These are phyloP conservation scores for Colletotrichum caudatum DNA, from an alignment of 2,329 filamentous ascomycete species.

Conservation along the genomic window DNA sequence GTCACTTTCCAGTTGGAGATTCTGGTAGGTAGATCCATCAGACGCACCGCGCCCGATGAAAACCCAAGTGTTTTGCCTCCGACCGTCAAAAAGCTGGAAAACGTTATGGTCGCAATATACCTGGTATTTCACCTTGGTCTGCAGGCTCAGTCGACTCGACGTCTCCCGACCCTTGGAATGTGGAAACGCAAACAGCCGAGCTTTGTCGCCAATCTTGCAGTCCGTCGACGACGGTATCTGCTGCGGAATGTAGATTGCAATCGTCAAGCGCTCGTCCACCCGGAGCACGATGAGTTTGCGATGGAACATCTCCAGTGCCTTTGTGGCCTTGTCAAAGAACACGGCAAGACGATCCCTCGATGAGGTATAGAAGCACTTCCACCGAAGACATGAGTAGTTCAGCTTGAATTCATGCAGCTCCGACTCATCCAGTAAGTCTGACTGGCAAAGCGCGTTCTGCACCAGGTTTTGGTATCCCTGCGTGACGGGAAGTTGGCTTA, in stretches of 20 bases:
- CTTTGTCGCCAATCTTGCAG: constrained; percentile 49
- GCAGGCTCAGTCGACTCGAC: constrained; percentile 49
- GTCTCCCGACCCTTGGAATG: constrained; percentile 52
- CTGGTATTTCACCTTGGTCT: constrained; percentile 53
- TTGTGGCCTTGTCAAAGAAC: too few species aligned
- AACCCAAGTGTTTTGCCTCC: too few species aligned
- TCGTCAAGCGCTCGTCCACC: constrained; percentile 52
- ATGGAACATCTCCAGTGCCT: constrained; percentile 51
- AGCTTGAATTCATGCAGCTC: constrained; percentile 51
- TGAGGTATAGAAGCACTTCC: too few species aligned
- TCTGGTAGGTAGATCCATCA: too few species aligned
- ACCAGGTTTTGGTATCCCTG: constrained; percentile 47
- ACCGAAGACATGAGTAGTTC: constrained; percentile 42
- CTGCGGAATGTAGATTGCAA: constrained; percentile 55
- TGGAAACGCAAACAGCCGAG: constrained; percentile 54
- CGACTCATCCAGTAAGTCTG: constrained; percentile 47
- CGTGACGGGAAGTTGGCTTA: constrained; percentile 49
- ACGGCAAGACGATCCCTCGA: too few species aligned
- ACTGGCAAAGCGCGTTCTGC: constrained; percentile 53
- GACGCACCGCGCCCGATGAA: too few species aligned
- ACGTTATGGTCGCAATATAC: too few species aligned
- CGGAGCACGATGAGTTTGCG: constrained; percentile 54
- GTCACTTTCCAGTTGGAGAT: too few species aligned
- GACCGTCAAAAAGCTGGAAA: too few species aligned
- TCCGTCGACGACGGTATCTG: constrained; percentile 51